Conservation (phyloP, 495 filamentous ascomycete genomes). For the Aspergillus taichungensis region DNA sequence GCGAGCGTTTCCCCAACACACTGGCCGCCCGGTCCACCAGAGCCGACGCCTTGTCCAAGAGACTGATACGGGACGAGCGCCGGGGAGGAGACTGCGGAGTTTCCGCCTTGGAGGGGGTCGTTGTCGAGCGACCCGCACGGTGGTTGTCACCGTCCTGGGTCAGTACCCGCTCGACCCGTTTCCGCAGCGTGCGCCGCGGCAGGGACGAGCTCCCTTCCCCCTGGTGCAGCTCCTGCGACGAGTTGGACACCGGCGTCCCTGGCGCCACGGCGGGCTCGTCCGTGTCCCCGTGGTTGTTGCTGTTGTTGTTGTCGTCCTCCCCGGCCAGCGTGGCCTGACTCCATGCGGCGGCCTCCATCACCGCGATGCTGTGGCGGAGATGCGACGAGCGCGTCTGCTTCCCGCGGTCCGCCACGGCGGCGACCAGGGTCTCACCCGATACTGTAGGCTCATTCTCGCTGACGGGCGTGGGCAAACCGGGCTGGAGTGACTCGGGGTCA, state of each 20-base stretch:
- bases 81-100: constrained; percentile 1
- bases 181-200: constrained; percentile 36
- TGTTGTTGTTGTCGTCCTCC: constrained; percentile 16
- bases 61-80: constrained; percentile 26
- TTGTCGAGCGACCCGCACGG: constrained; percentile 4
- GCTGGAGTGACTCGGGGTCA: constrained; percentile 6
- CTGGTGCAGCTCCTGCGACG: constrained; percentile 33
- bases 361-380: constrained; percentile 36
- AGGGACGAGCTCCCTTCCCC: constrained; percentile 24
- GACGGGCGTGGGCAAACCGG: constrained; percentile 7
- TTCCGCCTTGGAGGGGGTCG: constrained; percentile 1
- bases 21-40: constrained; percentile 33
- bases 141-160: constrained; percentile 34
- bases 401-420: constrained; percentile 24
- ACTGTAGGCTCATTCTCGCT: constrained; percentile 26
- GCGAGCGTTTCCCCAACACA: constrained; percentile 48
- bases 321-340: constrained; percentile 22
- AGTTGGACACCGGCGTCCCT: constrained; percentile 33
- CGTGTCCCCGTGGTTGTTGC: constrained; percentile 16
- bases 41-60: constrained; percentile 37
- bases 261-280: constrained; percentile 31
- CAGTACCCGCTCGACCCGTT: constrained; percentile 40
- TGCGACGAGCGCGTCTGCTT: constrained; percentile 26
- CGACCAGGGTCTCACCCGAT: constrained; percentile 32
- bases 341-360: constrained; percentile 35